A percentile compares a stretch with the other conserved stretches of the same genome.
Evolutionary conservation across 441 rosid genomes (phyloP).

Genomic region (Kokia cookei): DNA sequence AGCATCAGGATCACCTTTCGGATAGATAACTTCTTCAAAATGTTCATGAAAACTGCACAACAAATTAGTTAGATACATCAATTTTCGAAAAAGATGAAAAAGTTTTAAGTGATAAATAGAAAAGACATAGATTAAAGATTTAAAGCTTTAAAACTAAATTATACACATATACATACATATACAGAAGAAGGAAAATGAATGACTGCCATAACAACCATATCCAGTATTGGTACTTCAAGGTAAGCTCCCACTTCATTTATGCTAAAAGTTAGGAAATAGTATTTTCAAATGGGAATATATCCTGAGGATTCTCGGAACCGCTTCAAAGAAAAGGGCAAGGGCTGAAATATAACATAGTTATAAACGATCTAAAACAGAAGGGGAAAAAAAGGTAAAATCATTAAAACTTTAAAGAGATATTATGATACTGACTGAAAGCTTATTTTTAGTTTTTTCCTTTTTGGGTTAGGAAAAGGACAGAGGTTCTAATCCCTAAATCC

Average conservation of each 20-base stretch:
- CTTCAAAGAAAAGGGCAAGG: neutral
- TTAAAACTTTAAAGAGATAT: neutral
- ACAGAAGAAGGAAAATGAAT: neutral
- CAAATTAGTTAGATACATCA: neutral
- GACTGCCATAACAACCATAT: neutral
- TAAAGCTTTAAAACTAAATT: neutral
- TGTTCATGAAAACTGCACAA: constrained; percentile 34
- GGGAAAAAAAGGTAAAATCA: neutral
- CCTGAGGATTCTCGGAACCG: neutral
- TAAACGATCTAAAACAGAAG: neutral
- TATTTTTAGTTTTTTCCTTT: neutral
- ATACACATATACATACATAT: neutral
- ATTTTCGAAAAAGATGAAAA: neutral
- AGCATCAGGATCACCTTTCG: constrained; percentile 87
- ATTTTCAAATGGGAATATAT: neutral
- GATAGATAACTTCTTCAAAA: constrained; percentile 59
- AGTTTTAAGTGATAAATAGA: neutral
- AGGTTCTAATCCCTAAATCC: neutral
- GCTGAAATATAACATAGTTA: neutral
- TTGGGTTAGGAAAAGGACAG: neutral
- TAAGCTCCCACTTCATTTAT: neutral
- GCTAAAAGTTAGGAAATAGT: neutral
- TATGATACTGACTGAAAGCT: neutral
- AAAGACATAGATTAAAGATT: neutral
- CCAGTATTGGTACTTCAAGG: neutral